Evolutionary conservation across 2,329 filamentous ascomycete species (phyloP).

Genomic region (Botrytis fabae): DNA sequence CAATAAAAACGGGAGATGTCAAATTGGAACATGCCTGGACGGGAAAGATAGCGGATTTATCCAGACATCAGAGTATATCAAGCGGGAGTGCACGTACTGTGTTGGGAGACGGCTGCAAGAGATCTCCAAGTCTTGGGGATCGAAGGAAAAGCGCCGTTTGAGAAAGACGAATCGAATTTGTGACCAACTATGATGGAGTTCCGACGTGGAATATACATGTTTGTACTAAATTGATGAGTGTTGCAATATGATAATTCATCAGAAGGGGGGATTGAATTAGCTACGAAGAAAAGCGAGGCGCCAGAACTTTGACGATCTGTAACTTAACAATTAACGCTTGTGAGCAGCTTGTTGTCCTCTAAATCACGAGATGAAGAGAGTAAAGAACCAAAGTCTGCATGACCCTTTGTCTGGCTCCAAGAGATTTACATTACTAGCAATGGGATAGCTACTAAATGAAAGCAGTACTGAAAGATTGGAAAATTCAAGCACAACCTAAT

Average conservation of each 20-base stretch:
- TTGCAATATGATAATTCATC: not conserved
- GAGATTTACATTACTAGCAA: not conserved
- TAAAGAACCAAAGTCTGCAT: not conserved
- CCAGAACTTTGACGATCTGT: not conserved
- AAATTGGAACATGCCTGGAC: not conserved
- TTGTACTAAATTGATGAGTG: not conserved
- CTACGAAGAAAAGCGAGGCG: not conserved
- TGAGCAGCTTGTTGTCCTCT: not conserved
- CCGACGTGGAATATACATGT: not conserved
- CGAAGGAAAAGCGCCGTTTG: not conserved
- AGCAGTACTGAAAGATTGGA: not conserved
- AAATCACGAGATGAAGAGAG: not conserved
- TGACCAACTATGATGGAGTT: not conserved
- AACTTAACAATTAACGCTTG: not conserved
- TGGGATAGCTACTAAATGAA: too few species aligned
- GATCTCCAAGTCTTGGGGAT: not conserved
- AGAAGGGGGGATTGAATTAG: not conserved
- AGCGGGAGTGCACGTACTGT: not conserved
- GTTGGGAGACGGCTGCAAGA: not conserved
- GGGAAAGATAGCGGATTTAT: not conserved
- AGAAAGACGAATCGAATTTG: not conserved
- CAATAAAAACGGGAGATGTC: not conserved
- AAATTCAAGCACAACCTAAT: not conserved
- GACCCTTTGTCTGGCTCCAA: not conserved
- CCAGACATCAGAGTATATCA: slow-evolving; percentile 8